Conservation (phyloP, 176 grass and related monocot genomes). For the Cenchrus purpureus region DNA sequence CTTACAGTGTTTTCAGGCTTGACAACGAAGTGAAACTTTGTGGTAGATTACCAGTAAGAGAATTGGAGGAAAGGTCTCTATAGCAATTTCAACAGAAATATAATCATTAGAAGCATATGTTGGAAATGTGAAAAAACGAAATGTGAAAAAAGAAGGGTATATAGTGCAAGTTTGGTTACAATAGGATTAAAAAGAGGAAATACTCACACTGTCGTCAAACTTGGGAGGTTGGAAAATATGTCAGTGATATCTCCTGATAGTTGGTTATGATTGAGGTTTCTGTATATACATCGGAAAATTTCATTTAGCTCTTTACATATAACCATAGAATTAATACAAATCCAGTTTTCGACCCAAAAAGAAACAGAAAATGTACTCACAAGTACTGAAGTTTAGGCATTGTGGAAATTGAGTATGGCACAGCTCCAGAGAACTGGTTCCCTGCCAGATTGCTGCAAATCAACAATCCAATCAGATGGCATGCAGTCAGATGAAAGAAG, state of each 20-base stretch:
- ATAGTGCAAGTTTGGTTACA: neutral
- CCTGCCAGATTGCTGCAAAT: constrained; percentile 72
- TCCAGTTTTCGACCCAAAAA: neutral
- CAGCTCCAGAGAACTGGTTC: constrained; percentile 69
- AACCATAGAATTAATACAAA: constrained; percentile 16
- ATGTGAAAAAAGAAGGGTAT: neutral
- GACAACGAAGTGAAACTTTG: constrained; percentile 74
- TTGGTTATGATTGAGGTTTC: constrained; percentile 86
- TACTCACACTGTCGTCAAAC: constrained; percentile 80
- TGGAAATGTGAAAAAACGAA: neutral
- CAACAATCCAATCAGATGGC: constrained; percentile 25
- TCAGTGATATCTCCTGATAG: constrained; percentile 87
- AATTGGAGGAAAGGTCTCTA: constrained; percentile 90
- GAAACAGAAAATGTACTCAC: constrained; percentile 47
- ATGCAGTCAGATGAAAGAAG: neutral
- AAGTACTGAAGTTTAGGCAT: constrained; percentile 75
- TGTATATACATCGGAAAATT: constrained; percentile 42
- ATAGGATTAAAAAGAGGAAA: neutral
- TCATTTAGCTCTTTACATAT: constrained; percentile 37
- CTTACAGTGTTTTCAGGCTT: constrained; percentile 85
- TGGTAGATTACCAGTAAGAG: constrained; percentile 75
- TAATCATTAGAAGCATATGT: constrained; percentile 28
- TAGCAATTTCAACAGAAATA: constrained; percentile 27
- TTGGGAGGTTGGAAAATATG: constrained; percentile 70
- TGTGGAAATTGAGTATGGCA: constrained; percentile 79